Conservation (phyloP, 2,329 filamentous ascomycete genomes). For the Pleoardoris graminearum region DNA sequence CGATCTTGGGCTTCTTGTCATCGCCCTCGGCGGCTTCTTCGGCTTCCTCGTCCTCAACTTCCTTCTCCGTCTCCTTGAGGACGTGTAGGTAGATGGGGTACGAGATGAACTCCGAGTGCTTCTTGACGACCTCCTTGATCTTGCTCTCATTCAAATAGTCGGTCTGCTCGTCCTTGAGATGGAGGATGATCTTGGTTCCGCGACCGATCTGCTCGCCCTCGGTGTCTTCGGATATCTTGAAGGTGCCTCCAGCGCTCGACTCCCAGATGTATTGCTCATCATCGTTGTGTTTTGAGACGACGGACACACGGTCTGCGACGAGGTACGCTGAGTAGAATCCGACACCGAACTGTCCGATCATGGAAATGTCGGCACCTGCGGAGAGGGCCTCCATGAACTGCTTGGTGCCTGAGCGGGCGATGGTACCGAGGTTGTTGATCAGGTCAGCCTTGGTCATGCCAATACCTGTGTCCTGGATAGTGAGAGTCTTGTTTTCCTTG, state of each 20-base stretch:
- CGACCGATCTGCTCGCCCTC: constrained; percentile 89
- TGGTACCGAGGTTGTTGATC: constrained; percentile 99
- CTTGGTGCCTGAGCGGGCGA: constrained; percentile 98
- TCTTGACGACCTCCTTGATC: constrained; percentile 99
- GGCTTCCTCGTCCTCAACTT: constrained; percentile 93
- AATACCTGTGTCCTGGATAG: constrained; percentile 97
- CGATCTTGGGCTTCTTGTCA: constrained; percentile 94
- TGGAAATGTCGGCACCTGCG: constrained; percentile 98
- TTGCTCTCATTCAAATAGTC: constrained; percentile 99
- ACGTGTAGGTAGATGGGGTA: constrained; percentile 99
- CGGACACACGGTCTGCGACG: constrained; percentile 92
- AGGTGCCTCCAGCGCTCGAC: constrained; percentile 95
- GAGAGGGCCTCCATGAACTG: constrained; percentile 99
- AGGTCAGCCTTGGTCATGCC: constrained; percentile 99
- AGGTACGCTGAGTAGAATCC: constrained; percentile 99
- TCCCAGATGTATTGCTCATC: constrained; percentile 99
- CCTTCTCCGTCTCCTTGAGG: constrained; percentile 97
- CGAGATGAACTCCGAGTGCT: constrained; percentile 99
- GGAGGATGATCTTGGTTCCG: constrained; percentile 96
- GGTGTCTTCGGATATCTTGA: constrained; percentile 88
- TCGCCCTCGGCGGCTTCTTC: constrained; percentile 66
- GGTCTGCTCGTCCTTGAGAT: constrained; percentile 98
- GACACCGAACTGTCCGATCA: constrained; percentile 99
- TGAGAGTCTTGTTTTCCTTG: constrained; percentile 96
- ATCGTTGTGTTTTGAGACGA: constrained; percentile 99